Conservation (phyloP, 768 basidiomycete species). For the Fibroporia radiculosa region DNA sequence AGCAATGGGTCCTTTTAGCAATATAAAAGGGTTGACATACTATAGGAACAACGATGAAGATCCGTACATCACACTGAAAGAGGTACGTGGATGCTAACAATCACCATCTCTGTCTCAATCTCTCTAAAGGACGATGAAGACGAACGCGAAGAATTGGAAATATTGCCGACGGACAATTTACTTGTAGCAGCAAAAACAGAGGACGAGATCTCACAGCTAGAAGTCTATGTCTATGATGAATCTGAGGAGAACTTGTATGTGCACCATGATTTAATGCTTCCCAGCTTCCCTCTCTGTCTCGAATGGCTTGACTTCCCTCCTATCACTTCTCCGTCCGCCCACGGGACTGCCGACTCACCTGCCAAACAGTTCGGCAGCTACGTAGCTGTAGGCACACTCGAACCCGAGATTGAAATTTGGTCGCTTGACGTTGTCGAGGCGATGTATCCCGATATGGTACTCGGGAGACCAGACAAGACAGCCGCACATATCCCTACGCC, state of each 20-base stretch:
- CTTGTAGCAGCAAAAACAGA: conserved; percentile 91
- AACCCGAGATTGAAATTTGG: conserved; percentile 99
- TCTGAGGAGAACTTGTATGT: conserved; percentile 86
- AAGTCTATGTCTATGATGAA: conserved; percentile 95
- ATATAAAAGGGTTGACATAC: conserved; percentile 90
- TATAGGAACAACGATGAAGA: conserved; percentile 91
- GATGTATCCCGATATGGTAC: conserved; percentile 86
- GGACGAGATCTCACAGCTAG: conserved; percentile 92
- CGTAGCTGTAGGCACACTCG: conserved; percentile 93
- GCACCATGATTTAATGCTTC: conserved; percentile 97
- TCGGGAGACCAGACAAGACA: conserved; percentile 83
- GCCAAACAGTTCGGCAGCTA: conserved; percentile 63
- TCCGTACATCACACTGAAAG: conserved; percentile 94
- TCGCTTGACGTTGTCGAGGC: conserved; percentile 89
- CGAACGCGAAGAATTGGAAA: conserved; percentile 84
- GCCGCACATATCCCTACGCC: conserved; percentile 72
- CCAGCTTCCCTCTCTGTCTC: conserved; percentile 94
- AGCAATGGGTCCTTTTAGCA: conserved; percentile 83
- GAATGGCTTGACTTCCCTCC: conserved; percentile 99
- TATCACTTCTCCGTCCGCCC: conserved; percentile 33
- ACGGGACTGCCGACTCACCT: conserved; percentile 21
- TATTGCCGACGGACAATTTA: conserved; percentile 87
- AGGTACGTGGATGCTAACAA: conserved; percentile 38
- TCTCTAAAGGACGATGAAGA: conserved; percentile 55
- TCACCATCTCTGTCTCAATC: conserved; percentile 8